These are phyloP conservation scores for Chaetomiaceae sp. DNA, from an alignment of 2,329 filamentous ascomycete species.

Conservation along the genomic window DNA sequence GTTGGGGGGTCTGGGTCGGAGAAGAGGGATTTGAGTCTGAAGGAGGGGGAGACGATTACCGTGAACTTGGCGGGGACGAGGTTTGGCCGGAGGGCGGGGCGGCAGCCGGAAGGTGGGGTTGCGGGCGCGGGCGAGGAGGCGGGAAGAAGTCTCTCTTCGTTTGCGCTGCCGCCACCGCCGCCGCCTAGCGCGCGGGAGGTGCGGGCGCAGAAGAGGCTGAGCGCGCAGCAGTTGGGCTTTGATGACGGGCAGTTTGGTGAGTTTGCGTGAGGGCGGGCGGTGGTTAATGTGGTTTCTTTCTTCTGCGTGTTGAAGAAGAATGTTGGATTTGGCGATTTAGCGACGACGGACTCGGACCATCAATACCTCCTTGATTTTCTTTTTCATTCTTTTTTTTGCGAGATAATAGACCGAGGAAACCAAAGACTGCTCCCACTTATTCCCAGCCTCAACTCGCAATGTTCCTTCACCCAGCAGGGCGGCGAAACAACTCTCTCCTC, in stretches of 20 bases:
- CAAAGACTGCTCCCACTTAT: no score
- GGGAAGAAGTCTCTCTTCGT: slow-evolving; percentile 44
- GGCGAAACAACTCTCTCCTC: no score
- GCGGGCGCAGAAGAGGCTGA: slow-evolving; percentile 53
- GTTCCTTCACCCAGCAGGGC: no score
- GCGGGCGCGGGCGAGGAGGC: slow-evolving; percentile 18
- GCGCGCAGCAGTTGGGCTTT: slow-evolving; percentile 66
- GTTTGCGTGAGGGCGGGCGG: slow-evolving; percentile 49
- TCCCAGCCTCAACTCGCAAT: no score
- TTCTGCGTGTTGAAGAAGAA: not conserved
- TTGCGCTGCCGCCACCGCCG: slow-evolving; percentile 71
- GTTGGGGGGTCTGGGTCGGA: slow-evolving; percentile 41
- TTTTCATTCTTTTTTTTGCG: no score
- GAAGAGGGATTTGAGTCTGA: slow-evolving; percentile 75
- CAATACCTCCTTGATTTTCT: no score
- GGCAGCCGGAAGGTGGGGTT: slow-evolving; percentile 24
- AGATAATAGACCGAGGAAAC: no score
- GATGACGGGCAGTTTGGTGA: slow-evolving; percentile 87
- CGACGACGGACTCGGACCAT: no score
- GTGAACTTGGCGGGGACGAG: slow-evolving; percentile 64
- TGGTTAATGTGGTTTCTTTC: no score
- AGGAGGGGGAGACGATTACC: slow-evolving; percentile 85
- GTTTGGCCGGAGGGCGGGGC: slow-evolving; percentile 43
- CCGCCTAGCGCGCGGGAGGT: slow-evolving; percentile 59
- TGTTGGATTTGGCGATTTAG: not conserved